Evolutionary conservation across 352 stramenopile genomes (phyloP), one percentile per base, ranked within the genome.

Genomic region (Sclerospora graminicola): DNA sequence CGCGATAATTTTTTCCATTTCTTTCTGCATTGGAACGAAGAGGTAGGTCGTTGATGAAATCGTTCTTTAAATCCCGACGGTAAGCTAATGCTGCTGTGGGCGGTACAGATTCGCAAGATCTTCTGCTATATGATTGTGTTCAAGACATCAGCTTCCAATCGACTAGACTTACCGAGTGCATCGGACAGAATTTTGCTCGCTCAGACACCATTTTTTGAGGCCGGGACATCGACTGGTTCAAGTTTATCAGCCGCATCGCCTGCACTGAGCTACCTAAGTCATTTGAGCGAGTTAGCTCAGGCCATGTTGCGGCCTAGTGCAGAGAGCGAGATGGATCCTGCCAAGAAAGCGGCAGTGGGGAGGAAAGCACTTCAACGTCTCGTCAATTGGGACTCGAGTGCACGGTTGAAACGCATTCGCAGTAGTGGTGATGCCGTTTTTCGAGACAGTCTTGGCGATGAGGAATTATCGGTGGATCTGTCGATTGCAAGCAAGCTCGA

Each of bases 11-110:
- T 92, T 48, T 92, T 89, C 37, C 64, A 67, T 20, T 73, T 92
- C 37, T 89, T 89, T 54, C 54, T 92, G 33, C 77, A 92, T 61
- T 92, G 80, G 80, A 92, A 92, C 42, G 80, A 92, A 74, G 80
- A 92, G 71, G 78, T 89, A 46, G 42, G 41, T 23, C 32, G 23
- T n/a, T n/a, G n/a, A n/a, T n/a, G n/a, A n/a, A n/a, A 15, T 43
- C 14, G 21, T 23, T 13, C 21, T 16, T 15, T 40, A 8, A n/a
- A 18, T 41, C n/a, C n/a, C n/a, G n/a, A n/a, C n/a, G n/a, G n/a
- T n/a, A n/a, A n/a, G 18, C 2, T 26, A 3, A 26, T 8, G 6
- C 6, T 29, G 16, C 8, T 27, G n/a, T 13, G 15, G 30, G 14
- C 7, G 39, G 10, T 16, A 15, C 41, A 88, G 73, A 83, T 91